Evolutionary conservation across 1,139 yeast species (phyloP).

Genomic region (Pichia sp.): DNA sequence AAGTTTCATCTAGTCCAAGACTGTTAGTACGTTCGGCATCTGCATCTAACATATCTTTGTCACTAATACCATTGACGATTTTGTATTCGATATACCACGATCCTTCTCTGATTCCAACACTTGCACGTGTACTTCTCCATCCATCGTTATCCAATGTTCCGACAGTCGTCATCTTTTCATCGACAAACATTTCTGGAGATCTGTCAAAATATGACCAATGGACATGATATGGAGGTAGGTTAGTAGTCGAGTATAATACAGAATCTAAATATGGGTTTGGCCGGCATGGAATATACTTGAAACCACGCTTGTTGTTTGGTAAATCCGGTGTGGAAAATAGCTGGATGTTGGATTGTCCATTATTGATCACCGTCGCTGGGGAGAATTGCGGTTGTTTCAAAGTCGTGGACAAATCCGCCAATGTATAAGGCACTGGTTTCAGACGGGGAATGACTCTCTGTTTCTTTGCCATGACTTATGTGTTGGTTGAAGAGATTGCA

Average conservation of each 20-base stretch:
- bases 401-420: constrained; percentile 26
- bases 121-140: constrained; percentile 79
- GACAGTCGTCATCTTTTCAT: constrained; percentile 42
- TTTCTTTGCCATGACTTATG: constrained; percentile 14
- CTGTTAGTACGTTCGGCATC: constrained; percentile 17
- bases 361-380: constrained; percentile 70
- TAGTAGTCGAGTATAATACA: constrained; percentile 70
- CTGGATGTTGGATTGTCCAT: constrained; percentile 44
- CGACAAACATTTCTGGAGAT: constrained; percentile 55
- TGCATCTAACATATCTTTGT: constrained; percentile 12
- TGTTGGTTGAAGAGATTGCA: background rate
- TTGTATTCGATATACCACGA: constrained; percentile 74
- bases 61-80: constrained; percentile 44
- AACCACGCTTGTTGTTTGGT: constrained; percentile 79
- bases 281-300: constrained; percentile 75
- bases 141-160: constrained; percentile 55
- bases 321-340: constrained; percentile 63
- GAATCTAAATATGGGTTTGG: constrained; percentile 64
- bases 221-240: constrained; percentile 63
- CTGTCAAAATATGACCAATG: constrained; percentile 73
- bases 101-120: constrained; percentile 78
- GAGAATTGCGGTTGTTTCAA: constrained; percentile 34
- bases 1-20: constrained; percentile 37
- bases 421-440: constrained; percentile 34
- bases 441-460: constrained; percentile 29